Evolutionary conservation across 2,329 filamentous ascomycete species (phyloP).

Genomic region (Thielaviopsis euricoi): DNA sequence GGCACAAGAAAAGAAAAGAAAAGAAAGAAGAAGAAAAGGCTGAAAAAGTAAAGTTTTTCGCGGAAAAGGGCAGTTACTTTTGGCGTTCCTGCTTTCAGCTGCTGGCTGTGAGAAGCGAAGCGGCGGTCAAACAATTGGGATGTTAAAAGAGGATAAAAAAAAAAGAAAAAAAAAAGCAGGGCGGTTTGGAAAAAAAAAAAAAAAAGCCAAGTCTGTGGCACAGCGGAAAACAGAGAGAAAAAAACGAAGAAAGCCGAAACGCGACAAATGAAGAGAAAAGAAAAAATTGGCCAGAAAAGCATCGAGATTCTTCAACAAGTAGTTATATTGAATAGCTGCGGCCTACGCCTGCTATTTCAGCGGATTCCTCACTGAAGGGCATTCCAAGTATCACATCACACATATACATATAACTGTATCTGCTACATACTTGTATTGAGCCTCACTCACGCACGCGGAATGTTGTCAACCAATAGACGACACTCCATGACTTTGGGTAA

Average conservation of each 20-base stretch:
- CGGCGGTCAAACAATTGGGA: too few relatives aligned
- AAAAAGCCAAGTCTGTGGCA: background rate
- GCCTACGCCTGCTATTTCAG: background rate
- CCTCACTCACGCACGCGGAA: too few relatives aligned
- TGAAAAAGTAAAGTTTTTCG: background rate
- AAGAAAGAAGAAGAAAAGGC: background rate
- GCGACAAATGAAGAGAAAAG: background rate
- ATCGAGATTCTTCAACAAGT: constrained; percentile 4
- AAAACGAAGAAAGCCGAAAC: background rate
- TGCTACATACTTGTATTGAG: background rate
- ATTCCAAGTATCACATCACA: too few relatives aligned
- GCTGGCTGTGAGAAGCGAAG: too few relatives aligned
- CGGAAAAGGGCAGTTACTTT: too few relatives aligned
- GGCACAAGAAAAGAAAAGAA: background rate
- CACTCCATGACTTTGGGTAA: too few relatives aligned
- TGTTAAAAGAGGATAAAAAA: too few relatives aligned
- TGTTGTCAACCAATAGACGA: too few relatives aligned
- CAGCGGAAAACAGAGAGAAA: background rate
- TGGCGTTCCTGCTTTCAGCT: too few relatives aligned
- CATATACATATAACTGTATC: too few relatives aligned
- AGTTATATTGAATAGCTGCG: too few relatives aligned
- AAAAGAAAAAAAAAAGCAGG: background rate
- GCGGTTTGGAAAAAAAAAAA: background rate
- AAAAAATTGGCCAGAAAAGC: background rate
- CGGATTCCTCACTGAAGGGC: background rate